A percentile compares a stretch with the other conserved stretches of the same genome.
Conservation (phyloP, 2,329 filamentous ascomycete species). For the Aspergillaceae sp. region DNA sequence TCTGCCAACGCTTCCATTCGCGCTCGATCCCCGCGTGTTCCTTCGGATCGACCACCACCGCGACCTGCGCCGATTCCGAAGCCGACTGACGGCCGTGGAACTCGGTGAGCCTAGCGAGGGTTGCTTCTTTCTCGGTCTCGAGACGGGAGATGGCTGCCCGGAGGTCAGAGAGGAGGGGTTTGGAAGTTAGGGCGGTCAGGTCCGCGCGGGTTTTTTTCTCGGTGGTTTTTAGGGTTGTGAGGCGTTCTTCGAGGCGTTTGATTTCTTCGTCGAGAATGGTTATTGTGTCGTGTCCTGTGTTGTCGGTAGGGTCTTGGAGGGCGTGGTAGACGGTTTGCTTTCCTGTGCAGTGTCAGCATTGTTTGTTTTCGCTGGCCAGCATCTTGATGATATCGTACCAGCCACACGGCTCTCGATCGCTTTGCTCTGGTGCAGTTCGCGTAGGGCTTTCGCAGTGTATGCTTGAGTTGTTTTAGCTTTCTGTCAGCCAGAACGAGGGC, state of each 20-base stretch:
- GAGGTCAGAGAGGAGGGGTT: slow-evolving; percentile 46
- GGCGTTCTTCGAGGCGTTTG: slow-evolving; percentile 36
- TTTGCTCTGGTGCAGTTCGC: slow-evolving; percentile 53
- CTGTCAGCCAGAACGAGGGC: background rate
- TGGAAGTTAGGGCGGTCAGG: slow-evolving; percentile 39
- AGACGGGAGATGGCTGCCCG: slow-evolving; percentile 36
- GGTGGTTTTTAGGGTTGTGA: slow-evolving; percentile 36
- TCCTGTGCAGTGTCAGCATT: slow-evolving; percentile 30
- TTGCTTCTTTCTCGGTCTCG: slow-evolving; percentile 36
- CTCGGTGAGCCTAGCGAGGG: slow-evolving; percentile 33
- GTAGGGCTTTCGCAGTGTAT: slow-evolving; percentile 52
- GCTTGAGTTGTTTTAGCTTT: slow-evolving; percentile 25
- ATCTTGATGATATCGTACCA: slow-evolving; percentile 25
- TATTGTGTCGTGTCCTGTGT: slow-evolving; percentile 41
- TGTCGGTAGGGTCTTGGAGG: slow-evolving; percentile 43
- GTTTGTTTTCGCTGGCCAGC: no score
- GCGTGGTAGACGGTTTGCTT: slow-evolving; percentile 57
- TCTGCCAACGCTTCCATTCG: slow-evolving; percentile 40
- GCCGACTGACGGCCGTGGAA: slow-evolving; percentile 31
- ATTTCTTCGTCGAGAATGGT: slow-evolving; percentile 44
- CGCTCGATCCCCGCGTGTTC: slow-evolving; percentile 41
- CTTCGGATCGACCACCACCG: slow-evolving; percentile 37
- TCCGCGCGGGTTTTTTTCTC: slow-evolving; percentile 44
- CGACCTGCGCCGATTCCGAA: slow-evolving; percentile 28
- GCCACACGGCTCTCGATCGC: slow-evolving; percentile 50